phyloP scores from a whole-genome alignment of 192 early-diverging fungal genomes.

The Backusella morwellensis region DNA sequence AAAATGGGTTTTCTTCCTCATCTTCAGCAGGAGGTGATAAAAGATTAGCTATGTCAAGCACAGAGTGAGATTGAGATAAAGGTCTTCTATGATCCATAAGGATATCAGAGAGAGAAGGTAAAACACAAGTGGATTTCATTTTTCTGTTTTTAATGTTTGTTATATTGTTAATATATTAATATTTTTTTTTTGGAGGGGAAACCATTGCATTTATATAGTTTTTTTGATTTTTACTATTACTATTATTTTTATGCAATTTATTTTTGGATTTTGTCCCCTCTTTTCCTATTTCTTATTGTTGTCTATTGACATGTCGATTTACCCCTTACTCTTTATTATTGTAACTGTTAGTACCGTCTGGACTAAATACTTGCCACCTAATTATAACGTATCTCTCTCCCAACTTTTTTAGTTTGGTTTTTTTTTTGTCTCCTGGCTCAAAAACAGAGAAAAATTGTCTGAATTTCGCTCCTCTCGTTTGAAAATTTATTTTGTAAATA shows the following conservation, averaged over 20 bases:
- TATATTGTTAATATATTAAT: neutral
- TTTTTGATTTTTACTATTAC: neutral
- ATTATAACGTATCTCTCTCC: neutral
- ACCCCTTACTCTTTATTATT: neutral
- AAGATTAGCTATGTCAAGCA: neutral
- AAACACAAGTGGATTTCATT: constrained; percentile 18
- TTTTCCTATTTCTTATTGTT: constrained; percentile 1
- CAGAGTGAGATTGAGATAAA: neutral
- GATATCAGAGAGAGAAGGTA: constrained; percentile 26
- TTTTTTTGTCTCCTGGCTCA: neutral
- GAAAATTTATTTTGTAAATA: neutral
- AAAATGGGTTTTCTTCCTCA: neutral
- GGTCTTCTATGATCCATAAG: constrained; percentile 5
- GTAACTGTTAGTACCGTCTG: neutral
- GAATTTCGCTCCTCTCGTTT: neutral
- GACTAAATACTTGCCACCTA: neutral
- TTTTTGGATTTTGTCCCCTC: neutral
- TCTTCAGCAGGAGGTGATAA: neutral
- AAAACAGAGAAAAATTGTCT: neutral
- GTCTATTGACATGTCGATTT: neutral
- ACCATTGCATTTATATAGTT: neutral
- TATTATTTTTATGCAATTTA: neutral
- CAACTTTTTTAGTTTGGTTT: neutral
- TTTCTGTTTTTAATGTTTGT: neutral
- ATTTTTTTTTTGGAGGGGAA: neutral